Conservation (phyloP, 768 basidiomycete species). For the Naematelia aurantialba region DNA sequence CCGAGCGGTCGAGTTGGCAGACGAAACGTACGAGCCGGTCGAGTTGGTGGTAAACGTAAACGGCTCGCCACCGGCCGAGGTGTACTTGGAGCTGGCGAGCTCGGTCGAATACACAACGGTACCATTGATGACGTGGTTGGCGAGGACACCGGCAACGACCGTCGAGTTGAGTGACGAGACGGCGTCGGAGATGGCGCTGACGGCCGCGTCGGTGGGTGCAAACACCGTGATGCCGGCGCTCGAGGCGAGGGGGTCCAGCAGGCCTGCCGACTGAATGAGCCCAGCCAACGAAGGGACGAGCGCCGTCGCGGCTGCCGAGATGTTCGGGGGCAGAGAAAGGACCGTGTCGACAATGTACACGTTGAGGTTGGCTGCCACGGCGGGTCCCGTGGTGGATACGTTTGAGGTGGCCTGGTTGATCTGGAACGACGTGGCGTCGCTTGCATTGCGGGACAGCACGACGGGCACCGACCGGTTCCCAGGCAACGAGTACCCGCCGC, state of each 20-base stretch:
- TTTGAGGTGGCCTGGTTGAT: constrained; percentile 57
- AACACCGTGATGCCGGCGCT: constrained; percentile 65
- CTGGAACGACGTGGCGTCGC: constrained; percentile 52
- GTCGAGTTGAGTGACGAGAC: constrained; percentile 55
- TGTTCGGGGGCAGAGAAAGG: constrained; percentile 57
- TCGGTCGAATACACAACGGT: constrained; percentile 63
- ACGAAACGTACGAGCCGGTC: constrained; percentile 60
- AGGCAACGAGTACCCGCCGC: constrained; percentile 58
- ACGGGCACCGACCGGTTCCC: constrained; percentile 52
- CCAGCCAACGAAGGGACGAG: constrained; percentile 54
- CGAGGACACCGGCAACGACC: constrained; percentile 54
- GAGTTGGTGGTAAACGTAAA: constrained; percentile 58
- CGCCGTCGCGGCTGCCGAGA: constrained; percentile 52
- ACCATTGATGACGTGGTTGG: constrained; percentile 72
- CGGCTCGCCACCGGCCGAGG: constrained; percentile 60
- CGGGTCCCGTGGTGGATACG: constrained; percentile 35
- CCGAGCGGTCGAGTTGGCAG: constrained; percentile 55
- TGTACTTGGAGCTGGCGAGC: constrained; percentile 53
- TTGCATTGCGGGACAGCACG: constrained; percentile 36
- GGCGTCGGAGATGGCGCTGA: constrained; percentile 51
- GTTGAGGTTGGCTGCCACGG: constrained; percentile 40
- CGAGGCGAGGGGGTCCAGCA: constrained; percentile 52
- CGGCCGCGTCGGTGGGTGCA: constrained; percentile 59
- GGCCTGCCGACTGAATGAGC: constrained; percentile 46
- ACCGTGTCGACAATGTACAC: constrained; percentile 51